Percentiles rank a stretch among this genome's conserved stretches.
Conservation (phyloP, 2,329 filamentous ascomycete species). For the Apiospora saccharicola region DNA sequence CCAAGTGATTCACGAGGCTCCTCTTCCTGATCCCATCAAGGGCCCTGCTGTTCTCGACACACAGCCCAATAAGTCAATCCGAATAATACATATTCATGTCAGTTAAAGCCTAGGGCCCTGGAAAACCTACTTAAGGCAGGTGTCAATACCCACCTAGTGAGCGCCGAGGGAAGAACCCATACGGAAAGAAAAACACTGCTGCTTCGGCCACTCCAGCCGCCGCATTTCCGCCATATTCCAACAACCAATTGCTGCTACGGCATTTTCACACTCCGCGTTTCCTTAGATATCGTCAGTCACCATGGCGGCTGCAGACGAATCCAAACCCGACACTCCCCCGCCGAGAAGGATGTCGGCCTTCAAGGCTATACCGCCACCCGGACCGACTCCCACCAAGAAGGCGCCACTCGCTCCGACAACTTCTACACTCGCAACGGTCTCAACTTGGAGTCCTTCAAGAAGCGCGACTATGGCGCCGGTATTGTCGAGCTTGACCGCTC, state of each 20-base stretch:
- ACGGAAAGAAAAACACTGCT: not conserved
- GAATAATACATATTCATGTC: not conserved
- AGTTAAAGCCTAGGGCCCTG: not conserved
- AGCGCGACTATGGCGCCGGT: slow-evolving; percentile 45
- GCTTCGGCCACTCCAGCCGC: not conserved
- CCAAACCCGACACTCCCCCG: slow-evolving; percentile 34
- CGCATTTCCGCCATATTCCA: not conserved
- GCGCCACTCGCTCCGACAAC: slow-evolving; percentile 37
- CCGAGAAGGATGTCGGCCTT: slow-evolving; percentile 41
- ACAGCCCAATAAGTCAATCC: not conserved
- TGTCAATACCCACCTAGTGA: not conserved
- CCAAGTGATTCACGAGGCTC: not conserved
- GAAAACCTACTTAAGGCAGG: not conserved
- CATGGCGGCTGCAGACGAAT: slow-evolving; percentile 33
- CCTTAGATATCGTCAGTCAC: slow-evolving; percentile 28
- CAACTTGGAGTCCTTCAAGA: slow-evolving; percentile 51
- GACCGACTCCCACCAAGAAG: slow-evolving; percentile 29
- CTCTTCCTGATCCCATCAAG: not conserved
- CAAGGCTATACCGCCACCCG: slow-evolving; percentile 34
- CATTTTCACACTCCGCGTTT: not conserved
- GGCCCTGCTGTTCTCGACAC: not conserved
- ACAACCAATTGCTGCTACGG: not conserved
- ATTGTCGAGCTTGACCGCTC: slow-evolving; percentile 48
- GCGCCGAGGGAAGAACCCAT: not conserved
- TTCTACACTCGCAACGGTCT: slow-evolving; percentile 50